Evolutionary conservation across 768 basidiomycete species (phyloP), one percentile per base, ranked within the genome.

Genomic region (Tylopilus felleus): DNA sequence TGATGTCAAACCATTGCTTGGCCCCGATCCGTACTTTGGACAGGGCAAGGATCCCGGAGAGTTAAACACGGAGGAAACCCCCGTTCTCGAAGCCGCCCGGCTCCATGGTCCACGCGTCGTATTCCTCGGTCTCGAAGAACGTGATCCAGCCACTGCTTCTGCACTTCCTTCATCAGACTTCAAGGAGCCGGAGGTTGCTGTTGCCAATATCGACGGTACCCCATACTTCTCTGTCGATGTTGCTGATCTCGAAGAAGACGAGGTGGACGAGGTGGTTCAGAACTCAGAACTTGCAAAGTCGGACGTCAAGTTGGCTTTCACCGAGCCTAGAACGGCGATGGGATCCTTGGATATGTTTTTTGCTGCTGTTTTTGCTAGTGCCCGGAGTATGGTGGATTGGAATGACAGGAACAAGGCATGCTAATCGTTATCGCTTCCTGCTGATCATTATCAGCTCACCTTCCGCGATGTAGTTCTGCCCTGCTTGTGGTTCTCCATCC

Each of bases 381-480:
- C 87, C 1, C 75, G 91, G 52, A 88, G 85, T 40, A 75, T 98
- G 81, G 77, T 89, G 3, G 96, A 98, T 66, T 99, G 96, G 96
- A 98, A 97, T 68, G 77, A 75, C 47, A 77, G 93, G 50, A 96
- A 95, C 71, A 91, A 85, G 76, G 93, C 84, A 62, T 31, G 74
- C 60, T 17, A 23, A 8, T 19, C 29, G 2, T 19, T 3, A 35
- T 39, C 41, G 19, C 23, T 2, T 51, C 36, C 41, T 40, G 41
- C 4, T 4, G 19, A 33, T 44, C 42, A 5, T 8, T 28, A 22
- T 53, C 0, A n/a, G 21, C 52, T 55, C 35, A 53, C 35, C 38
- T 45, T 19, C 2, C 22, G 38, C 19, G 45, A 16, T n/a, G 5
- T 56, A 94, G 92, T 95, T 91, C 68, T 98, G 96, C 65, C 80